Conservation (phyloP, 2,329 filamentous ascomycete species). For the Aspergillus sp. region DNA sequence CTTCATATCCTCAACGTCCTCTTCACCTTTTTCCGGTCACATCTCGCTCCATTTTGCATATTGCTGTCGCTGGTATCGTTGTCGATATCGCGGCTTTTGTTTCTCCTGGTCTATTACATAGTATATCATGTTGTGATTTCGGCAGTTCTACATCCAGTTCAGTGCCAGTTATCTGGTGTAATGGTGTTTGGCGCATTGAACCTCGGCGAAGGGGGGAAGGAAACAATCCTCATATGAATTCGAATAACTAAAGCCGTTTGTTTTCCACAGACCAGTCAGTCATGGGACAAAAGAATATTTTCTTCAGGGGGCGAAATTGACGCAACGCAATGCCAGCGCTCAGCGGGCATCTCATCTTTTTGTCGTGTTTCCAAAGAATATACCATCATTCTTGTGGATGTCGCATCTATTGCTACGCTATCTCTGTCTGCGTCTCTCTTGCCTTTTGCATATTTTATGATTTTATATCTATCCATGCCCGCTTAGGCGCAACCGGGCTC, state of each 20-base stretch:
- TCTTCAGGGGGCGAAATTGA: neutral
- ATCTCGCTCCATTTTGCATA: constrained; percentile 17
- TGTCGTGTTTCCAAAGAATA: neutral
- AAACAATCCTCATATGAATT: neutral
- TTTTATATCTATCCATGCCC: neutral
- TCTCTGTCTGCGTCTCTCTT: neutral
- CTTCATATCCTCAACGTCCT: neutral
- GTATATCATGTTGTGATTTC: constrained; percentile 21
- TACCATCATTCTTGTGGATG: neutral
- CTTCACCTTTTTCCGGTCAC: constrained; percentile 7
- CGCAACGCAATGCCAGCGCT: neutral
- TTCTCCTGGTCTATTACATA: constrained; percentile 11
- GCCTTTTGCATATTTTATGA: neutral
- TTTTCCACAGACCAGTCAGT: constrained; percentile 1
- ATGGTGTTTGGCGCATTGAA: constrained; percentile 24
- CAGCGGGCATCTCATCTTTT: neutral
- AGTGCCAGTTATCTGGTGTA: constrained; percentile 23
- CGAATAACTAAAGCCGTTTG: constrained; percentile 5
- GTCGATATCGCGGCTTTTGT: constrained; percentile 14
- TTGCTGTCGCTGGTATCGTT: constrained; percentile 18
- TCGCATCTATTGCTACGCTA: neutral
- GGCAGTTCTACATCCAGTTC: constrained; percentile 19
- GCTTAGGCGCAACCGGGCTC: neutral
- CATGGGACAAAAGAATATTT: neutral
- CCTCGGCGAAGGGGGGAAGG: constrained; percentile 1